A percentile compares a stretch with the other conserved stretches of the same genome.
phyloP scores from a whole-genome alignment of 306 rosid species.

The Phaseolus lunatus region DNA sequence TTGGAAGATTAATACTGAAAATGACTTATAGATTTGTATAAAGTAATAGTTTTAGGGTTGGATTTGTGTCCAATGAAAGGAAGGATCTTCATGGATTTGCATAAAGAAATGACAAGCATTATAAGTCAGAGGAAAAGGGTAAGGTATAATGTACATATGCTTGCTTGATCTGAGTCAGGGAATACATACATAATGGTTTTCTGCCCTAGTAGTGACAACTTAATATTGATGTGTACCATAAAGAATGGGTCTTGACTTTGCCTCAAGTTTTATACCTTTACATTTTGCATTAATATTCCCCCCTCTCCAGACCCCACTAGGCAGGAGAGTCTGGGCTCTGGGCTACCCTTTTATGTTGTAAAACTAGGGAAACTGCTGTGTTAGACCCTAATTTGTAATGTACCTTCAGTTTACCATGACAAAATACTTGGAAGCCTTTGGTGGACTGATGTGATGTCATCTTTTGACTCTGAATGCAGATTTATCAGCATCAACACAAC shows the following conservation, averaged over 20 bases:
- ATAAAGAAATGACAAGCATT: background rate
- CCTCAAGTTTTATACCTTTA: background rate
- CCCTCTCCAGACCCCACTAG: background rate
- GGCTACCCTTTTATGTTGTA: conserved; percentile 1
- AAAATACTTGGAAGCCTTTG: conserved; percentile 1
- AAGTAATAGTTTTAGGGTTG: background rate
- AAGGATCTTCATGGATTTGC: background rate
- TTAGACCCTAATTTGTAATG: background rate
- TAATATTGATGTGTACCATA: background rate
- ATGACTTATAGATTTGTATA: background rate
- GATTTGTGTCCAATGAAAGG: background rate
- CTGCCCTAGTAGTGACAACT: background rate
- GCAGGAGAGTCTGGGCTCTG: background rate
- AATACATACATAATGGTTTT: background rate
- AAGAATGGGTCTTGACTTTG: background rate
- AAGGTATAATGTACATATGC: background rate
- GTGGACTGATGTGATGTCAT: conserved; percentile 15
- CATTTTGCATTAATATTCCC: background rate
- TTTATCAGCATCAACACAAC: conserved; percentile 96
- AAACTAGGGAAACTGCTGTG: background rate
- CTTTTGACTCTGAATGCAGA: conserved; percentile 55
- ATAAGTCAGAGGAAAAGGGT: background rate
- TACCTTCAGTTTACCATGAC: background rate
- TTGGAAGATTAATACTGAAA: background rate
- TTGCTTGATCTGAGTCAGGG: background rate